Base-by-base conservation (phyloP, 352 stramenopile genomes). In the Globisporangium nunn region DNA sequence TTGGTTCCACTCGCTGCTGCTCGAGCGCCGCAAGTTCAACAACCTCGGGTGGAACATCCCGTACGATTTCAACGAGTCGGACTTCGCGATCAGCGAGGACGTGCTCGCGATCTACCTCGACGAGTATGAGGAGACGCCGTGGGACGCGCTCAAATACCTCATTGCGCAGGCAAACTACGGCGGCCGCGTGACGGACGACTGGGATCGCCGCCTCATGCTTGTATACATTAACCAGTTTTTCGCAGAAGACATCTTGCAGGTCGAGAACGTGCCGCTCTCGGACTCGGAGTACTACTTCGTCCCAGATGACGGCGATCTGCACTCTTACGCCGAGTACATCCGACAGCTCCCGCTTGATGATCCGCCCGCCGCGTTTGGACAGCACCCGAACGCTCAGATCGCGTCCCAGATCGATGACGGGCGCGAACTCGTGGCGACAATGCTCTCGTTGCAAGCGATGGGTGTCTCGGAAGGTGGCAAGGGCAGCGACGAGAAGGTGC, bases 31-130 rank as follows among this genome's bases (percentile, higher is more conserved):
- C 53, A 98, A 98, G 61, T 98, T 98, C 61, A 98, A 97, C 64
- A 93, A 96, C 33, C 74, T 98, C 1, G 95, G 95, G 7, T 98
- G 96, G 90, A 98, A 98, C 67, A 97, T 98, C 28, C 95, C 94
- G 23, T 98, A 98, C 74, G 95, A 98, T 53, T 98, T 98, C 55
- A 98, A 98, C 64, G 93, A 98, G 61, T 94, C 87, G 4, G 95
- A 98, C 72, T 98, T 98, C 73, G 79, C 86, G 15, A 98, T 98
- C 62, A 98, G 89, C 56, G 91, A 98, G 54, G 93, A 98, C 60
- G 87, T 98, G 30, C 68, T 98, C 33, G 90, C 91, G 11, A 96
- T 98, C 41, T 98, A 98, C 66, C 70, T 98, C 18, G 82, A 95
- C 54, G 80, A 94, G 63, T 96, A 97, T 63, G 87, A 94, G 39